Conservation (phyloP, 148 eudicot species). For the Rhododendron williamsianum region DNA sequence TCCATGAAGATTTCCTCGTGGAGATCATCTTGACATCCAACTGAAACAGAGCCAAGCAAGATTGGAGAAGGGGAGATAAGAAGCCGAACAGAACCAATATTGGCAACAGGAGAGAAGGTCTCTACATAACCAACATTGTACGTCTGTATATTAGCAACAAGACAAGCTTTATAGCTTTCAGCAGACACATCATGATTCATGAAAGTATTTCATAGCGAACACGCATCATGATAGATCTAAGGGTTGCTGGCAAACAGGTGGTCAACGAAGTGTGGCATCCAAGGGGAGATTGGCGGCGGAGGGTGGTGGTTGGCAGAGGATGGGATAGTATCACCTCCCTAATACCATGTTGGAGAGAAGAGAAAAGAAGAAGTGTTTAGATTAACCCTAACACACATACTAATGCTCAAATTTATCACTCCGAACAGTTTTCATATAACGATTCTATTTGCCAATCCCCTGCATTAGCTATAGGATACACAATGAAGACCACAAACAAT, state of each 20-base stretch:
- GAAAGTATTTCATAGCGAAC: background rate
- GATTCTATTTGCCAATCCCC: background rate
- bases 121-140: background rate
- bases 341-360: background rate
- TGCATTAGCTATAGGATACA: background rate
- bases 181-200: background rate
- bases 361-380: background rate
- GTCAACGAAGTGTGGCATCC: background rate
- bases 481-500: background rate
- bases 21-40: background rate
- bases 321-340: background rate
- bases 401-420: background rate
- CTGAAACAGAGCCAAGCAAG: background rate
- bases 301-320: background rate
- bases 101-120: background rate
- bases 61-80: background rate
- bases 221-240: background rate
- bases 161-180: background rate
- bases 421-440: background rate
- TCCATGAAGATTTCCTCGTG: background rate
- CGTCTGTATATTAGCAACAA: background rate
- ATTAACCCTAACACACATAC: background rate
- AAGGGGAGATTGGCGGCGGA: background rate
- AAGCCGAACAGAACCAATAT: background rate
- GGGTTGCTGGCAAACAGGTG: background rate